Evolutionary conservation across 495 filamentous ascomycete species (phyloP).

Genomic region (Daldinia grandis): DNA sequence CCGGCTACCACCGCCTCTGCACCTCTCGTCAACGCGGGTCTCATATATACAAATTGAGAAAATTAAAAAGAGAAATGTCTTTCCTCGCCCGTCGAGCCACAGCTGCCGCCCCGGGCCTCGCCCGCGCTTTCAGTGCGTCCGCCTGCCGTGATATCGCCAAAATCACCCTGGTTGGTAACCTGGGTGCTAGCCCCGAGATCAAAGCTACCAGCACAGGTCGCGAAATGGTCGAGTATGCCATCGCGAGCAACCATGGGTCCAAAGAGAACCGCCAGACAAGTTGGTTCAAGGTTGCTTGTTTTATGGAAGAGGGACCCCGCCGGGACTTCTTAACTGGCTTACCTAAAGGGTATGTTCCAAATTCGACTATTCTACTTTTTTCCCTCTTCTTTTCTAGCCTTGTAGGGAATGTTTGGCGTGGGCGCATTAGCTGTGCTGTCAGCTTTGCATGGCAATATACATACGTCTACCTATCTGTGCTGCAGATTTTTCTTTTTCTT

Average conservation of each 20-base stretch:
- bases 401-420: neutral
- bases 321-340: constrained; percentile 71
- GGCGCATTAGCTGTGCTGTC: neutral
- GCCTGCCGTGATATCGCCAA: constrained; percentile 65
- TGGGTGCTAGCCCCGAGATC: constrained; percentile 75
- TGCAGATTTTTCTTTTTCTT: neutral
- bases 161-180: constrained; percentile 79
- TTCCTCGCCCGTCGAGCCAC: constrained; percentile 52
- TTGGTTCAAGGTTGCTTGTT: constrained; percentile 79
- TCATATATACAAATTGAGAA: neutral
- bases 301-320: constrained; percentile 64
- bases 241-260: constrained; percentile 67
- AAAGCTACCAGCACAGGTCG: constrained; percentile 68
- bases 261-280: constrained; percentile 71
- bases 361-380: neutral
- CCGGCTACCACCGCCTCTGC: neutral
- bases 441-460: neutral
- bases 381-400: neutral
- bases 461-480: neutral
- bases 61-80: constrained; percentile 39
- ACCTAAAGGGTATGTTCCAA: constrained; percentile 76
- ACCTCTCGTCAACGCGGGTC: neutral
- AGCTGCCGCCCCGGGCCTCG: constrained; percentile 50
- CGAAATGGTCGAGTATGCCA: constrained; percentile 72
- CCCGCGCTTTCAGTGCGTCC: constrained; percentile 64